Conservation (phyloP, 495 filamentous ascomycete genomes). For the Neurospora sp. region DNA sequence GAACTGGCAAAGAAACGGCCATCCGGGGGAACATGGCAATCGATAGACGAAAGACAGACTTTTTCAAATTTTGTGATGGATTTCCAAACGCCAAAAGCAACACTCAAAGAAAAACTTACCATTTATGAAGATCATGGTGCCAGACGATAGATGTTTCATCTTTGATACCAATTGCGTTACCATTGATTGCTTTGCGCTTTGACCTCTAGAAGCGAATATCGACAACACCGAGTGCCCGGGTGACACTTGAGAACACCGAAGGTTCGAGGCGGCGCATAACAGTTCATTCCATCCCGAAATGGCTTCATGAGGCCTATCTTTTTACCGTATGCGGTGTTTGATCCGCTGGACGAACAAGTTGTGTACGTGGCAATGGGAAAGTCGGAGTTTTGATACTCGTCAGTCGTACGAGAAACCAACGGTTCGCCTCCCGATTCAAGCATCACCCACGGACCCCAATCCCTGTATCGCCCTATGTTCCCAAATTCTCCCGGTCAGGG, state of each 20-base stretch:
- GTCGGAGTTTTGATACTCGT: constrained; percentile 1
- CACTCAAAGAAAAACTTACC: not conserved
- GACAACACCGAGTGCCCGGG: not conserved
- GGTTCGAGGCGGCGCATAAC: constrained; percentile 2
- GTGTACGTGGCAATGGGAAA: constrained; percentile 4
- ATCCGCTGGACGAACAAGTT: not conserved
- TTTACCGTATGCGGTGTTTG: not conserved
- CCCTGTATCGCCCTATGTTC: not conserved
- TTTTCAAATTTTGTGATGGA: not conserved
- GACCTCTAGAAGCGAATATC: not conserved
- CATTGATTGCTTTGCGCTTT: not conserved
- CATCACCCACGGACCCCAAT: not conserved
- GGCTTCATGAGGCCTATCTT: constrained; percentile 8
- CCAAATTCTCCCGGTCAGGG: not conserved
- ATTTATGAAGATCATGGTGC: not conserved
- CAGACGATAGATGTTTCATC: not conserved
- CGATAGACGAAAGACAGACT: not conserved
- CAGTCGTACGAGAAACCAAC: constrained; percentile 14
- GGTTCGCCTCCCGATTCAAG: not conserved
- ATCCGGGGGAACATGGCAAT: not conserved
- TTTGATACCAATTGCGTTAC: not conserved
- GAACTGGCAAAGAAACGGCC: not conserved
- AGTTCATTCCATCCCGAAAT: constrained; percentile 10
- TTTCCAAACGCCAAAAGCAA: not conserved
- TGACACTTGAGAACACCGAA: not conserved